These are phyloP conservation scores for Artemisia annua DNA, from an alignment of 129 eudicot genomes.

Conservation along the genomic window DNA sequence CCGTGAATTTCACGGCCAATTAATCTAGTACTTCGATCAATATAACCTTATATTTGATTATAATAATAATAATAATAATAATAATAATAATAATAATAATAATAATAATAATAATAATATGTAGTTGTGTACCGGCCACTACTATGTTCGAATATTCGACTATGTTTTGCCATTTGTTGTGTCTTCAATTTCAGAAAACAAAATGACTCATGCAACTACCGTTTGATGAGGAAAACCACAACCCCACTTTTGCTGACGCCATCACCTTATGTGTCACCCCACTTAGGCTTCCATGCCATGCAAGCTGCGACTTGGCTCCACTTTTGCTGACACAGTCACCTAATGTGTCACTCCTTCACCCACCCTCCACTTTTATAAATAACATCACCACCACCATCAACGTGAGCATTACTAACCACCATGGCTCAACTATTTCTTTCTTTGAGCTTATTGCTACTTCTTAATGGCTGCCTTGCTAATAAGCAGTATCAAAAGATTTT, in stretches of 20 bases:
- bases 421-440: slow-evolving; percentile 50
- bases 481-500: not conserved
- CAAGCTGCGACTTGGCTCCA: slow-evolving; percentile 43
- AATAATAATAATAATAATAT: too few species aligned
- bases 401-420: slow-evolving; percentile 9
- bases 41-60: too few species aligned
- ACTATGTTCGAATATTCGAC: too few species aligned
- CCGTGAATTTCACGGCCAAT: too few species aligned
- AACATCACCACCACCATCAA: slow-evolving; percentile 2
- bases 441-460: slow-evolving; percentile 24
- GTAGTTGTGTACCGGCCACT: too few species aligned
- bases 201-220: not conserved
- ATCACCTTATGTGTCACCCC: slow-evolving; percentile 13
- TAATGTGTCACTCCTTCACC: slow-evolving; percentile 28
- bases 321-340: slow-evolving; percentile 13
- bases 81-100: too few species aligned
- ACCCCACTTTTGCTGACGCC: not conserved
- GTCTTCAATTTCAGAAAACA: not conserved
- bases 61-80: too few species aligned
- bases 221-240: slow-evolving; percentile 17
- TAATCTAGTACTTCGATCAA: too few species aligned
- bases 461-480: slow-evolving; percentile 40
- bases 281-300: slow-evolving; percentile 23
- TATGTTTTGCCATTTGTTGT: too few species aligned
- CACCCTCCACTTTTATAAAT: slow-evolving; percentile 30